Percentiles rank a stretch among this genome's conserved stretches.
Evolutionary conservation across 768 basidiomycete genomes (phyloP).

Genomic region (Grammothele lineata): DNA sequence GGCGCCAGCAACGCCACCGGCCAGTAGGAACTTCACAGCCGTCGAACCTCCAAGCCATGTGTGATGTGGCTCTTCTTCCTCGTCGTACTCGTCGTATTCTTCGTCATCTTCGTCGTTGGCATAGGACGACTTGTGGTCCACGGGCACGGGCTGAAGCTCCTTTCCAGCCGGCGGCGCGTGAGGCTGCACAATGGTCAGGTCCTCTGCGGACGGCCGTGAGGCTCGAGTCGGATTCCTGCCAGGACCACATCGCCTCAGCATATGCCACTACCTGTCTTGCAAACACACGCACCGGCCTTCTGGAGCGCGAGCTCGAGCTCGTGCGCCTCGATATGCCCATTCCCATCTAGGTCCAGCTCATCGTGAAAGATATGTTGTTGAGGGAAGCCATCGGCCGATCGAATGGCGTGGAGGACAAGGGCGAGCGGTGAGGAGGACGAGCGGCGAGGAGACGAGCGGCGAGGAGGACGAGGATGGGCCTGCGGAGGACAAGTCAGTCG

Average conservation of each 20-base stretch:
- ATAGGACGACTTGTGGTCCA: slow-evolving; percentile 21
- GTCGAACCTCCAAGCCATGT: slow-evolving; percentile 62
- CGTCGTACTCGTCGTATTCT: slow-evolving; percentile 42
- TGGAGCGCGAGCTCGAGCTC: slow-evolving; percentile 60
- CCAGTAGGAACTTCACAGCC: slow-evolving; percentile 85
- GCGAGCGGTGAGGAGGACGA: too few relatives aligned
- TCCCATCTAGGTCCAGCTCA: slow-evolving; percentile 85
- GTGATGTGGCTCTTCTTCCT: slow-evolving; percentile 58
- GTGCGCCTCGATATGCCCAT: slow-evolving; percentile 71
- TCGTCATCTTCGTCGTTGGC: slow-evolving; percentile 32
- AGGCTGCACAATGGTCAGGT: slow-evolving; percentile 40
- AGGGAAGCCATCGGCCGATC: too few relatives aligned
- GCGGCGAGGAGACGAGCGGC: too few relatives aligned
- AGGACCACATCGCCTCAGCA: slow-evolving; percentile 71
- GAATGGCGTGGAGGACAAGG: too few relatives aligned
- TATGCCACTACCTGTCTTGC: too few relatives aligned
- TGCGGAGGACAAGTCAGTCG: too few relatives aligned
- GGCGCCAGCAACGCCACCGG: slow-evolving; percentile 92
- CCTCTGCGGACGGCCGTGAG: too few relatives aligned
- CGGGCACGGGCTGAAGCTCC: slow-evolving; percentile 16
- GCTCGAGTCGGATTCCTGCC: too few relatives aligned
- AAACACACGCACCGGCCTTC: slow-evolving; percentile 71
- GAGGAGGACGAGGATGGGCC: too few relatives aligned
- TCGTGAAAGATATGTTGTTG: slow-evolving; percentile 85
- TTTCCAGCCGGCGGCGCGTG: slow-evolving; percentile 4